Percentiles rank a stretch among this genome's conserved stretches.
phyloP scores from a whole-genome alignment of 129 eudicot genomes.

The Flaveria trinervia region DNA sequence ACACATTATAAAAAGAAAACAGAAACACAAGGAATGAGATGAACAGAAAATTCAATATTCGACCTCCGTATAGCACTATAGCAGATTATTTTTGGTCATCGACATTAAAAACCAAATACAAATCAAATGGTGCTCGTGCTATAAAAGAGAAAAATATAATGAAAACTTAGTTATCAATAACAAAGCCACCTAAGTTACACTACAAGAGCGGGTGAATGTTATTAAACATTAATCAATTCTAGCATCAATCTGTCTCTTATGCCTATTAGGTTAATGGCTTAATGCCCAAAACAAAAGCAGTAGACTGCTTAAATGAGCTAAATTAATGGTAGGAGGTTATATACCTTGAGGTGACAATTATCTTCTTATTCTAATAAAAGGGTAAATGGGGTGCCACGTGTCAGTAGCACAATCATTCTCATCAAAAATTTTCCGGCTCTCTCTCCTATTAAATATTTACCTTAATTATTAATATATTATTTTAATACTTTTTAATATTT shows the following conservation, averaged over 20 bases:
- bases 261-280: neutral
- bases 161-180: neutral
- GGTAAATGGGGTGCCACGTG: no score
- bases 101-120: neutral
- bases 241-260: neutral
- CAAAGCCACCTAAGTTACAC: neutral
- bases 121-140: neutral
- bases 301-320: neutral
- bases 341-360: no score
- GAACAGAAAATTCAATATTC: neutral
- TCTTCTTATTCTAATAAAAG: no score
- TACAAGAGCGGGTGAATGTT: neutral
- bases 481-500: no score
- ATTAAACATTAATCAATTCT: neutral
- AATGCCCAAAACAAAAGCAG: neutral
- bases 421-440: no score
- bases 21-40: neutral
- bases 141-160: neutral
- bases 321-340: neutral
- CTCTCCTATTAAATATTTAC: no score
- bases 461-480: no score
- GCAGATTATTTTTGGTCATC: neutral
- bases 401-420: no score
- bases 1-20: conserved; percentile 14
- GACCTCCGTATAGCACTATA: neutral